A percentile compares a stretch with the other conserved stretches of the same genome.
phyloP scores from a whole-genome alignment of 1,139 yeast genomes.

The Yamadazyma spencermartinsiae region DNA sequence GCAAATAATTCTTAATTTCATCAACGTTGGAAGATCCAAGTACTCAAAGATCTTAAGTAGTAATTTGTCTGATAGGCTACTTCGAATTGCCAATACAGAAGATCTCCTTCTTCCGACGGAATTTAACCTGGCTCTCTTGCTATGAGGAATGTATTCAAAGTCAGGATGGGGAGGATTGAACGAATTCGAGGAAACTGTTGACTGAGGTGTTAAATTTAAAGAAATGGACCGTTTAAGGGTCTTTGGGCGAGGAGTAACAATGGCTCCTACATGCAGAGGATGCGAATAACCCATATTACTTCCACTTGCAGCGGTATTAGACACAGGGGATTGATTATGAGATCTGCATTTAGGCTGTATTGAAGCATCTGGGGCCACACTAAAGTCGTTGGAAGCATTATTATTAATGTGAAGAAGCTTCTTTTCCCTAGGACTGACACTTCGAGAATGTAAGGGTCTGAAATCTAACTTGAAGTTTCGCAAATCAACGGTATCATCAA shows the following conservation, averaged over 20 bases:
- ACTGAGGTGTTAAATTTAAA: slow-evolving; percentile 12
- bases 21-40: slow-evolving; percentile 54
- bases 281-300: neutral
- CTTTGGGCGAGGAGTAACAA: slow-evolving; percentile 2
- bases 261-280: neutral
- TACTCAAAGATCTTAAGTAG: slow-evolving; percentile 53
- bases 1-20: slow-evolving; percentile 58
- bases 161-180: slow-evolving; percentile 10
- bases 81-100: slow-evolving; percentile 51
- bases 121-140: slow-evolving; percentile 50
- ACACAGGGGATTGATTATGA: slow-evolving; percentile 3
- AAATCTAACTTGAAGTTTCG: slow-evolving; percentile 16
- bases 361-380: slow-evolving; percentile 6
- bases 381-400: slow-evolving; percentile 9
- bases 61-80: slow-evolving; percentile 60
- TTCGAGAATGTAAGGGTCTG: slow-evolving; percentile 18
- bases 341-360: neutral
- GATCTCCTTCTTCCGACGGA: slow-evolving; percentile 53
- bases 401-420: neutral
- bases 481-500: slow-evolving; percentile 10
- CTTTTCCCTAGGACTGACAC: slow-evolving; percentile 16
- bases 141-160: slow-evolving; percentile 49
- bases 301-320: no score
- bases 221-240: slow-evolving; percentile 10
- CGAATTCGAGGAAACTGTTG: slow-evolving; percentile 6